Conservation (phyloP, 2,329 filamentous ascomycete species). For the Pseudogymnoascus sp. region DNA sequence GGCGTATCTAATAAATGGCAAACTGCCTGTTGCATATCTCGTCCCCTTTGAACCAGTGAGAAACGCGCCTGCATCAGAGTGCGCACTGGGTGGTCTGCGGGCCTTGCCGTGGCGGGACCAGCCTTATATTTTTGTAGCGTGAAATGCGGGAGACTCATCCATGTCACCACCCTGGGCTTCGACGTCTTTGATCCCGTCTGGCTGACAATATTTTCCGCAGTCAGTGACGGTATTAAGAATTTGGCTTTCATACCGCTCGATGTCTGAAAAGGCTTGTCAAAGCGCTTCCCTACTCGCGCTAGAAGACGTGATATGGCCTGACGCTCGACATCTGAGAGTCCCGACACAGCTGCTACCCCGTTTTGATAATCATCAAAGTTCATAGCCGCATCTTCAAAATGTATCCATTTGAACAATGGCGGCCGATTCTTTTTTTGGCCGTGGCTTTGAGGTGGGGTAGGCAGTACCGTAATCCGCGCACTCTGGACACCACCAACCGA, state of each 20-base stretch:
- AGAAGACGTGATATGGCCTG: slow-evolving; percentile 14
- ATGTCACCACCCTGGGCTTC: slow-evolving; percentile 14
- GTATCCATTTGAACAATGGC: slow-evolving; percentile 6
- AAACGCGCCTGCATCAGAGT: slow-evolving; percentile 38
- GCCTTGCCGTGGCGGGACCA: slow-evolving; percentile 22
- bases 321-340: slow-evolving; percentile 14
- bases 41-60: slow-evolving; percentile 30
- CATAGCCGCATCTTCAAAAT: slow-evolving; percentile 6
- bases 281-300: slow-evolving; percentile 11
- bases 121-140: slow-evolving; percentile 37
- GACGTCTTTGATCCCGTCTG: slow-evolving; percentile 8
- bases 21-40: slow-evolving; percentile 41
- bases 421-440: background rate
- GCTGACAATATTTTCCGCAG: slow-evolving; percentile 13
- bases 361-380: slow-evolving; percentile 4
- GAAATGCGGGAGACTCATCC: slow-evolving; percentile 37
- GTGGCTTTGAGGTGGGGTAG: background rate
- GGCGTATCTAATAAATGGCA: slow-evolving; percentile 31
- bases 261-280: slow-evolving; percentile 17
- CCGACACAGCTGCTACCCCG: background rate
- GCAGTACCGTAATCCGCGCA: background rate
- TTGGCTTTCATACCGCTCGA: slow-evolving; percentile 12
- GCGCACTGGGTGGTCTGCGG: slow-evolving; percentile 33
- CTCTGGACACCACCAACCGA: slow-evolving; percentile 1
- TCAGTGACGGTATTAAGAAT: slow-evolving; percentile 15